A percentile compares a stretch with the other conserved stretches of the same genome.
Conservation (phyloP, 1,284 basidiomycete species). For the Wallemia hederae region DNA sequence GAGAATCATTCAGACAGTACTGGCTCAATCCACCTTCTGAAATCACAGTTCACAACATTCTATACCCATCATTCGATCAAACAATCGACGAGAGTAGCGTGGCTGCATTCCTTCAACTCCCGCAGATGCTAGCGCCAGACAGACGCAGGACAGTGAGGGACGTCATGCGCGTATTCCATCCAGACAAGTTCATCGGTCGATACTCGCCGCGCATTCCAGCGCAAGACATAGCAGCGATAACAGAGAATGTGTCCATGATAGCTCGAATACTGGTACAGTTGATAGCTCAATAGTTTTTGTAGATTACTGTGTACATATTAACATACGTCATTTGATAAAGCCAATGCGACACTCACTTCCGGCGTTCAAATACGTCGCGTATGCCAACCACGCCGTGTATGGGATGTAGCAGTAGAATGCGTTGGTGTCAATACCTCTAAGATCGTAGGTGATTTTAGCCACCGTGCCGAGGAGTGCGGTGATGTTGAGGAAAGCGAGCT, state of each 20-base stretch:
- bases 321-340: not conserved
- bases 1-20: not conserved
- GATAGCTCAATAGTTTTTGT: not conserved
- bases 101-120: not conserved
- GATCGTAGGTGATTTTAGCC: constrained; percentile 29
- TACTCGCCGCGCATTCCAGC: not conserved
- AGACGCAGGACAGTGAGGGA: not conserved
- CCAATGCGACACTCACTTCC: constrained; percentile 28
- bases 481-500: constrained; percentile 31
- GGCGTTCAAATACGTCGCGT: constrained; percentile 39
- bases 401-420: constrained; percentile 30
- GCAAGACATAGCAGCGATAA: not conserved
- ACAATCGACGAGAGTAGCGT: not conserved
- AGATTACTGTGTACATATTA: not conserved
- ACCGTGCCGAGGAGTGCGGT: constrained; percentile 29
- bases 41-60: not conserved
- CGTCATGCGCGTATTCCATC: not conserved
- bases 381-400: constrained; percentile 33
- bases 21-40: not conserved
- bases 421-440: constrained; percentile 20
- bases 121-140: not conserved
- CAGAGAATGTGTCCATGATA: not conserved
- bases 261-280: not conserved
- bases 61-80: not conserved
- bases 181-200: not conserved